Evolutionary conservation across 768 basidiomycete genomes (phyloP), one percentile per base, ranked within the genome.

Genomic region (Paxillus involutus): DNA sequence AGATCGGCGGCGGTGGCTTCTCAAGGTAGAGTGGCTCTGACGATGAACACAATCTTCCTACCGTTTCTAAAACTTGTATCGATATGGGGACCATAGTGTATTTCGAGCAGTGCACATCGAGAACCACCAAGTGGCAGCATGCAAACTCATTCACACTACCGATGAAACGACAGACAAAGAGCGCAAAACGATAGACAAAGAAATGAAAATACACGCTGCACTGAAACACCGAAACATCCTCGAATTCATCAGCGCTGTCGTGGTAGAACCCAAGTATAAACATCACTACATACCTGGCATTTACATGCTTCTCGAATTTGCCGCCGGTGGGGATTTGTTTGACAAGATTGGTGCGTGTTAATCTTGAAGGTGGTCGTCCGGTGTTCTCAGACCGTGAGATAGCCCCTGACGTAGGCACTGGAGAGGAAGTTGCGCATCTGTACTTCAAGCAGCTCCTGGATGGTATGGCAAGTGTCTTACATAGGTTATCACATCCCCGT

Each of bases 281-380:
- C 66, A 76, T 47, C 60, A 75, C 36, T 94, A 86, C 64, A 71
- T 86, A 0, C 89, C 93, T 0, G 96, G 90, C 0, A 80, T 94
- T 19, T 99, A 98, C 66, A 92, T 99, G 80, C 73, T 98, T 17
- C 73, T 99, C 63, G 97, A 98, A 68, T 75, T 96, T 33, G 97
- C 96, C 0, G 85, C 85, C 1, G 95, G 94, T 19, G 97, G 97
- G 0, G 97, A 98, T 70, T 73, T 99, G 32, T 99, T 99, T 69
- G 97, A 99, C 71, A 99, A 98, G 77, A 99, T 99, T 48, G 91
- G 96, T 96, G 64, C 41, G 88, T 70, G 47, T 59, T 12, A 45
- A 40, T 1, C 44, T 19, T 10, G 32, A 1, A 48, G 12, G 8
- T 41, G 3, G 17, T 30, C 19, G 21, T 42, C 49, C 33, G 43